These are phyloP conservation scores for Sistotremastrum suecicum DNA, from an alignment of 768 basidiomycete species.

Conservation along the genomic window DNA sequence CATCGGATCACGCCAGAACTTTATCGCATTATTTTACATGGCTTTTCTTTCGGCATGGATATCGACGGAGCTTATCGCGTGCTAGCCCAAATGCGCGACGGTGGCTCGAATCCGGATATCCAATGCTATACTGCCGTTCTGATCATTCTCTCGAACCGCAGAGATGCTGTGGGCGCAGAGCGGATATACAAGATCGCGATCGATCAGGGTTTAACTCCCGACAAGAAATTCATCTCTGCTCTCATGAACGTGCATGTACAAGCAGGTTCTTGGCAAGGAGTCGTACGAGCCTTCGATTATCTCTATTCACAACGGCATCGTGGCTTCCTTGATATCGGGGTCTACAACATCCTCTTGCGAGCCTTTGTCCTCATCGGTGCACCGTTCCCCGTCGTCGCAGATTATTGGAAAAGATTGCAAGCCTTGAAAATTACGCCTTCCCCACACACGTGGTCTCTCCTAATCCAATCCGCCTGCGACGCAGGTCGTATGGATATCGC, in stretches of 20 bases:
- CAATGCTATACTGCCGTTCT: slow-evolving; percentile 56
- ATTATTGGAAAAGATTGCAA: slow-evolving; percentile 44
- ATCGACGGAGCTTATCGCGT: slow-evolving; percentile 33
- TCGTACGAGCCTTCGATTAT: slow-evolving; percentile 55
- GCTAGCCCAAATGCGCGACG: slow-evolving; percentile 46
- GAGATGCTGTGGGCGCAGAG: slow-evolving; percentile 53
- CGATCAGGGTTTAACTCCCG: slow-evolving; percentile 44
- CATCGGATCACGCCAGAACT: slow-evolving; percentile 33
- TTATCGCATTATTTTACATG: slow-evolving; percentile 46
- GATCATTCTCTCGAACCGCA: slow-evolving; percentile 43
- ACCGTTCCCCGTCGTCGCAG: slow-evolving; percentile 50
- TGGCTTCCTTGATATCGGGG: slow-evolving; percentile 33
- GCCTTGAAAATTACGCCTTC: slow-evolving; percentile 41
- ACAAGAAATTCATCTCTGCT: slow-evolving; percentile 48
- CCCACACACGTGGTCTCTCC: slow-evolving; percentile 48
- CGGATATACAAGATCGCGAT: slow-evolving; percentile 51
- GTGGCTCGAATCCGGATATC: slow-evolving; percentile 30
- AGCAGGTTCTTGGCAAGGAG: slow-evolving; percentile 65
- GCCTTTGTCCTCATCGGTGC: slow-evolving; percentile 73
- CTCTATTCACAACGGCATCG: slow-evolving; percentile 26
- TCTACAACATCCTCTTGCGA: slow-evolving; percentile 70
- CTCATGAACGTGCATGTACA: slow-evolving; percentile 78
- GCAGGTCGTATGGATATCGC: slow-evolving; percentile 50
- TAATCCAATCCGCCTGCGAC: slow-evolving; percentile 76
- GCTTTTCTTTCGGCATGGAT: slow-evolving; percentile 41